Conservation (phyloP, 768 basidiomycete species). For the Psilocybe azurescens region DNA sequence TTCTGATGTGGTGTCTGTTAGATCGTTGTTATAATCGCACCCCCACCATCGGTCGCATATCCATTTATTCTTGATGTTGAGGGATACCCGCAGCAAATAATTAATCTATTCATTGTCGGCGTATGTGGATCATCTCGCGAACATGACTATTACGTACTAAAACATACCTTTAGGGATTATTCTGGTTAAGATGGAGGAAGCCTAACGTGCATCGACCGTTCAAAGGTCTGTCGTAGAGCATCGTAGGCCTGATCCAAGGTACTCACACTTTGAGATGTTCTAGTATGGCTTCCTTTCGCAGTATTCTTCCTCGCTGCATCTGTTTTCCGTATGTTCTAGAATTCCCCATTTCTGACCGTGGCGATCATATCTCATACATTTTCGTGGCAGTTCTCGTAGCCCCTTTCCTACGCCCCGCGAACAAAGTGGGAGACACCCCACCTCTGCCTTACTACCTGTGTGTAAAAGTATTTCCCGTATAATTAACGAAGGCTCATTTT, state of each 20-base stretch:
- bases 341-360: not conserved
- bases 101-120: conserved; percentile 60
- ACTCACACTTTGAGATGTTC: not conserved
- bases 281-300: conserved; percentile 62
- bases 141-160: no score
- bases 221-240: conserved; percentile 40
- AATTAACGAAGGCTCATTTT: no score
- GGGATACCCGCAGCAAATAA: conserved; percentile 58
- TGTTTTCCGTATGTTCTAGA: conserved; percentile 47
- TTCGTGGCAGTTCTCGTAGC: conserved; percentile 49
- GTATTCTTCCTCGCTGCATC: conserved; percentile 59
- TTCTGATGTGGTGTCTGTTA: conserved; percentile 11
- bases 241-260: no score
- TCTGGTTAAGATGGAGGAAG: conserved; percentile 58
- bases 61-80: conserved; percentile 66
- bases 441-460: conserved; percentile 64
- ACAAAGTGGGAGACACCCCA: conserved; percentile 62
- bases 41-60: conserved; percentile 59
- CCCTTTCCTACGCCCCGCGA: conserved; percentile 59
- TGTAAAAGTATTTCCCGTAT: conserved; percentile 25
- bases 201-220: conserved; percentile 55
- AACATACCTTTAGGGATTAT: conserved; percentile 44
- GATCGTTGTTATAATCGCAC: conserved; percentile 59
- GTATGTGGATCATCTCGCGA: conserved; percentile 35
- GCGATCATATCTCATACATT: not conserved